These are phyloP conservation scores for Lepidium campestre DNA, from an alignment of 441 rosid genomes.

Conservation along the genomic window DNA sequence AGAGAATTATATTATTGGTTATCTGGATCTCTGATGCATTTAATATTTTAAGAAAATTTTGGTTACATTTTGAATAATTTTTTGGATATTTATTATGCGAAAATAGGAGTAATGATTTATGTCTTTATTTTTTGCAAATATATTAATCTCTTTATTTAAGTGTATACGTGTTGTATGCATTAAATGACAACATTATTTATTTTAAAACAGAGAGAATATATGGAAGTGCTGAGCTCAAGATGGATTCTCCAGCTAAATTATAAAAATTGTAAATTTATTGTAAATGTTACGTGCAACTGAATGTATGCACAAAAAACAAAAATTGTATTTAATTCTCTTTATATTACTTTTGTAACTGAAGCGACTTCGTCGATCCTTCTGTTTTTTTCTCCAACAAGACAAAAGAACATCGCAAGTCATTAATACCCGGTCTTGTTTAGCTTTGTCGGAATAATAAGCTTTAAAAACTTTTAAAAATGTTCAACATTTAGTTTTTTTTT, in stretches of 20 bases:
- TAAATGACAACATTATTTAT: not conserved
- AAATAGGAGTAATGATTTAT: too few species aligned
- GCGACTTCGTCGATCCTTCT: not conserved
- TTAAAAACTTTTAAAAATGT: too few species aligned
- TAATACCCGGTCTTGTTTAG: not conserved
- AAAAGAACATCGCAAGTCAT: not conserved
- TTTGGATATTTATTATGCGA: not conserved
- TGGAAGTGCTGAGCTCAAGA: not conserved
- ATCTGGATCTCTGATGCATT: not conserved
- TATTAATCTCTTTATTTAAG: too few species aligned
- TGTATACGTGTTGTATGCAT: not conserved
- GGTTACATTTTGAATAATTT: not conserved
- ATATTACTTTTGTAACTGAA: conserved; percentile 10
- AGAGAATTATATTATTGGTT: not conserved
- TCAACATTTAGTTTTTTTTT: too few species aligned
- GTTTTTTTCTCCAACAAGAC: not conserved
- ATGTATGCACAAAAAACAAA: not conserved
- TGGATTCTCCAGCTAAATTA: not conserved
- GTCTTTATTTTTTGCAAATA: too few species aligned
- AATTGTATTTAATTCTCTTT: not conserved
- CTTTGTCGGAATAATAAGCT: not conserved
- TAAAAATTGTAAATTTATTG: not conserved
- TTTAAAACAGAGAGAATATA: not conserved
- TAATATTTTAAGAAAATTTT: not conserved
- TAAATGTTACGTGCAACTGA: not conserved